Evolutionary conservation across 768 basidiomycete species (phyloP).

Genomic region (Tylopilus sp.): DNA sequence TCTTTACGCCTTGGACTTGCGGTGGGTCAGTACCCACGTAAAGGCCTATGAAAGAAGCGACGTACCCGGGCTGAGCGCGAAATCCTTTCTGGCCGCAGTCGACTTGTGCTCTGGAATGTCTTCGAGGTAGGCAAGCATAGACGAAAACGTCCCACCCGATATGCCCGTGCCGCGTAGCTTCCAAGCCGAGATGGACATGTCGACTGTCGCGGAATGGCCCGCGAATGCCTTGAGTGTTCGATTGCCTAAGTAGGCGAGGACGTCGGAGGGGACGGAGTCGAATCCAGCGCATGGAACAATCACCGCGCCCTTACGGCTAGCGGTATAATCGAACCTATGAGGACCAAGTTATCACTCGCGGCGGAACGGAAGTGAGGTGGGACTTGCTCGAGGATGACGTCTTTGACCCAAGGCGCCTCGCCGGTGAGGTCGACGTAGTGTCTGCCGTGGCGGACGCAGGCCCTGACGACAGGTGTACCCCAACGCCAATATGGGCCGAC

Average conservation of each 20-base stretch:
- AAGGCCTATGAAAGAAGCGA: not conserved
- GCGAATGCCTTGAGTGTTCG: slow-evolving; percentile 56
- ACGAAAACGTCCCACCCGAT: slow-evolving; percentile 39
- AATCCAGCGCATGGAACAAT: slow-evolving; percentile 79
- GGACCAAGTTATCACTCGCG: slow-evolving; percentile 10
- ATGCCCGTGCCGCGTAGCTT: slow-evolving; percentile 26
- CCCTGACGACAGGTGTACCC: slow-evolving; percentile 75
- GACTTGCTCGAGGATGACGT: slow-evolving; percentile 58
- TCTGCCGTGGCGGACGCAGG: slow-evolving; percentile 68
- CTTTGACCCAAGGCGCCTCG: slow-evolving; percentile 62
- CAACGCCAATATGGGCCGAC: slow-evolving; percentile 73
- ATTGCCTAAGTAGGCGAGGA: slow-evolving; percentile 63
- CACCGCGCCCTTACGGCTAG: slow-evolving; percentile 64
- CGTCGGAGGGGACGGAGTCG: slow-evolving; percentile 76
- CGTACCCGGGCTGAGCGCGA: slow-evolving; percentile 44
- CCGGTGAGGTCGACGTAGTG: slow-evolving; percentile 88
- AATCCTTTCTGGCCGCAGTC: slow-evolving; percentile 32
- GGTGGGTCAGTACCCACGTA: slow-evolving; percentile 4
- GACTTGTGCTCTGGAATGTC: slow-evolving; percentile 32
- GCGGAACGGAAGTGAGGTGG: slow-evolving; percentile 5
- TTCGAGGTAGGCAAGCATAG: slow-evolving; percentile 32
- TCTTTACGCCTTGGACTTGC: slow-evolving; percentile 32
- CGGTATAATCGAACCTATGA: slow-evolving; percentile 64
- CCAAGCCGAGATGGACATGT: slow-evolving; percentile 53
- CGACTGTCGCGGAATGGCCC: slow-evolving; percentile 38